Percentiles rank a stretch among this genome's conserved stretches.
These are phyloP conservation scores for Penicillium simplicissimum DNA, from an alignment of 495 filamentous ascomycete genomes.

Conservation along the genomic window DNA sequence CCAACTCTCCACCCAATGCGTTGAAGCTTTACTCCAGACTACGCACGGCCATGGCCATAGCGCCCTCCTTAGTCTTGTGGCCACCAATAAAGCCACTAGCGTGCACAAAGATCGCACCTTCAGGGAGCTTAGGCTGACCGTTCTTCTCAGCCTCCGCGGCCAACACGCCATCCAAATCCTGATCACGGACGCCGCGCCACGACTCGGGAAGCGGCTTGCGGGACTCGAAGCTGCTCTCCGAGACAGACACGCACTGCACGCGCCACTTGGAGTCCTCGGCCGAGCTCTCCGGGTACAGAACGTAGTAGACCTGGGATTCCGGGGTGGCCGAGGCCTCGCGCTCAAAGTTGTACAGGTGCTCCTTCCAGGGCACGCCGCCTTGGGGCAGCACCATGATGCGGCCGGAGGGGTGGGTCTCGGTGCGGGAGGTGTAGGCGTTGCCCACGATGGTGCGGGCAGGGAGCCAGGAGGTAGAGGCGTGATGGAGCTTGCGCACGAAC, in stretches of 20 bases:
- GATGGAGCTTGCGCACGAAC: constrained; percentile 72
- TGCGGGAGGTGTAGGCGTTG: constrained; percentile 64
- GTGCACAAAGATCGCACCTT: constrained; percentile 87
- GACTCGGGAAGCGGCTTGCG: constrained; percentile 84
- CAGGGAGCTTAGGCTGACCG: constrained; percentile 41
- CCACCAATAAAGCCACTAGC: constrained; percentile 95
- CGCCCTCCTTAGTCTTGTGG: constrained; percentile 89
- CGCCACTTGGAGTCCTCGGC: constrained; percentile 79
- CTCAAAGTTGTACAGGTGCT: constrained; percentile 91
- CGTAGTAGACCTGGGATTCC: constrained; percentile 66
- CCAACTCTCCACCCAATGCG: neutral
- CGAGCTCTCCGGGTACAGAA: constrained; percentile 85
- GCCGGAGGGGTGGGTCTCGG: constrained; percentile 67
- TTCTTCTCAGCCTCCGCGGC: constrained; percentile 58
- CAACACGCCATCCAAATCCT: constrained; percentile 70
- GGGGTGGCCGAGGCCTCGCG: constrained; percentile 49
- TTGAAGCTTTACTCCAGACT: constrained; percentile 54
- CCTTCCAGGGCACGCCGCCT: constrained; percentile 85
- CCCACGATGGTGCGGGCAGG: constrained; percentile 80
- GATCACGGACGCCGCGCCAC: constrained; percentile 89
- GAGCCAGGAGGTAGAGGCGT: constrained; percentile 65
- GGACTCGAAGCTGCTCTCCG: constrained; percentile 82
- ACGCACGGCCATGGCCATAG: constrained; percentile 78
- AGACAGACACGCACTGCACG: constrained; percentile 80
- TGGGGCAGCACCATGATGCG: constrained; percentile 77